Percentiles rank a stretch among this genome's conserved stretches.
Conservation (phyloP, 1,284 basidiomycete species). For the Cryptococcus wingfieldii region DNA sequence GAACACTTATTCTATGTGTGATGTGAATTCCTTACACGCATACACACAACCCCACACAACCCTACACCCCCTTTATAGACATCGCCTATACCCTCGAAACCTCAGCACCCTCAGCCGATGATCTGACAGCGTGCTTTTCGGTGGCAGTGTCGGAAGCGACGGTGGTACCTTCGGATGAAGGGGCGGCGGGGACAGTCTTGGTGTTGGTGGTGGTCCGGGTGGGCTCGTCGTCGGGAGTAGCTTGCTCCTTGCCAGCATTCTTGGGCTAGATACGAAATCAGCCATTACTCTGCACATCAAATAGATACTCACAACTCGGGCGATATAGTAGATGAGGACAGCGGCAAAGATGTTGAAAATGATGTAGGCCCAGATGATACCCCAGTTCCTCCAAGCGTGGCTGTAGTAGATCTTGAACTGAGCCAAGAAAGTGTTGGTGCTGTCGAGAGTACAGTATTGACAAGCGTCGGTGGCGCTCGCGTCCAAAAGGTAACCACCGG, state of each 20-base stretch:
- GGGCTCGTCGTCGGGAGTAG: background rate
- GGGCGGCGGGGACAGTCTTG: background rate
- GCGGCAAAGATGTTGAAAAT: conserved; percentile 55
- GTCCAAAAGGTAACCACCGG: conserved; percentile 45
- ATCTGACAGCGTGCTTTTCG: no score
- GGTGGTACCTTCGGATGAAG: no score
- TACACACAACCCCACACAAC: no score
- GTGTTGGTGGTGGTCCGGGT: no score
- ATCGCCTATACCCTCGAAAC: conserved; percentile 40
- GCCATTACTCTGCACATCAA: background rate
- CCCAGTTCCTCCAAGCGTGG: conserved; percentile 61
- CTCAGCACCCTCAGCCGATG: no score
- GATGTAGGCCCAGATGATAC: conserved; percentile 62
- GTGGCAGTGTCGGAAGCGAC: no score
- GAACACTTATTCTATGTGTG: no score
- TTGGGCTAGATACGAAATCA: conserved; percentile 9
- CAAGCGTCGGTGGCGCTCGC: conserved; percentile 39
- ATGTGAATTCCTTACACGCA: no score
- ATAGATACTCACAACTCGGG: conserved; percentile 34
- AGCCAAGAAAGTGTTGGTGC: conserved; percentile 59
- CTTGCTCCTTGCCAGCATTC: conserved; percentile 14
- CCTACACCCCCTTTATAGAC: conserved; percentile 43
- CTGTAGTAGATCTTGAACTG: conserved; percentile 58
- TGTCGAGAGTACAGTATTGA: conserved; percentile 49
- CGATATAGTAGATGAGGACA: conserved; percentile 42